Evolutionary conservation across 441 rosid genomes (phyloP), one percentile per base, ranked within the genome.

Genomic region (Pelargonium australe): DNA sequence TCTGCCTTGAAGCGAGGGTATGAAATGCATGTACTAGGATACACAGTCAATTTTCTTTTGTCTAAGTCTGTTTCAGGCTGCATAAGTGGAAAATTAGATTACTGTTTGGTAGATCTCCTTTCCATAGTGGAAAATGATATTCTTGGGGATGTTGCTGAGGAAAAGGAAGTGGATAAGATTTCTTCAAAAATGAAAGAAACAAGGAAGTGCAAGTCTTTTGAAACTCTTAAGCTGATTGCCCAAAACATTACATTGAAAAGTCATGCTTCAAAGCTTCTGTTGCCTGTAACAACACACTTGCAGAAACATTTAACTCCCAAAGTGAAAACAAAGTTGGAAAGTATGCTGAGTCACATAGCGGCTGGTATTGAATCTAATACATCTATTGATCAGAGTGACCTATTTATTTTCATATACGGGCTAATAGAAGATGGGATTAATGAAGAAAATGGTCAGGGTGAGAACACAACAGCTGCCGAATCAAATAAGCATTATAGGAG

Each of bases 121-220:
- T 70, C 82, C 55, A 89, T 88, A 60, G 95, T 88, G 65, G 89
- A 84, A 78, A 84, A 73, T 37, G 95, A 92, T 73, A 89, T 92
- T 78, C 89, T 95, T 70, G 97, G 98, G 72, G 87, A 88, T 79
- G 97, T 92, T 77, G 85, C 94, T 12, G 98, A 92, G 81, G 89
- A 95, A 82, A 95, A 90, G 72, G 97, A 90, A 70, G 98, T 84
- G 77, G 90, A 82, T 31, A 90, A 89, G 82, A 88, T 90, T 69
- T 86, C 90, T 72, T 80, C 86, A 37, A 95, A 92, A 78, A 95
- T 90, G 98, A 95, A 90, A 76, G 99, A 95, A 84, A 89, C 98
- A 41, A 83, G 76, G 83, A 82, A 77, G 78, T 74, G 81, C 74
- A 89, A 74, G 80, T 95, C 99, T 28, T 85, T 81, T 65, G 96